Conservation (phyloP, 805 yeast genomes). For the Tetrapisispora fleetii region DNA sequence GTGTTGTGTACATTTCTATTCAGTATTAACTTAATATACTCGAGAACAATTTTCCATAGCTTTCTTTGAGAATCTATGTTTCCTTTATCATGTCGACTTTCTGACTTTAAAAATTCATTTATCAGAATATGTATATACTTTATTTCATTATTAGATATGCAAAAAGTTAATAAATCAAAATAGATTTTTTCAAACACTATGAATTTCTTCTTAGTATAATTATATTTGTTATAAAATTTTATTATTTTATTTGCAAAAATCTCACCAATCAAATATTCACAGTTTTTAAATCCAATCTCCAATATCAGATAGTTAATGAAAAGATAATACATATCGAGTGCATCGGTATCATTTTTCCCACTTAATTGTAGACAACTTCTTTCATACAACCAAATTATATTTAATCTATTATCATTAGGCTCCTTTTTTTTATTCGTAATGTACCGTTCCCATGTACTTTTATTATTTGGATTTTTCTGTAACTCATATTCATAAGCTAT, state of each 20-base stretch:
- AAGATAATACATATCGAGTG: slow-evolving; percentile 13
- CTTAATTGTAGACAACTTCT: slow-evolving; percentile 29
- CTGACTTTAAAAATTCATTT: slow-evolving; percentile 13
- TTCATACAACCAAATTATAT: slow-evolving; percentile 24
- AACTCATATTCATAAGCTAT: slow-evolving; percentile 40
- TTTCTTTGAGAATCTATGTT: slow-evolving; percentile 12
- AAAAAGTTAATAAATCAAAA: slow-evolving; percentile 42
- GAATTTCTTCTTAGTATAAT: neutral
- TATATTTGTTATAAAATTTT: neutral
- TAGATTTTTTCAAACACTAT: slow-evolving; percentile 38
- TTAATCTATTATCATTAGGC: slow-evolving; percentile 8
- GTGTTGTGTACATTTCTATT: neutral
- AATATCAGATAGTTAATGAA: slow-evolving; percentile 32
- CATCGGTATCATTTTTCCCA: slow-evolving; percentile 4
- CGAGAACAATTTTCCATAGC: slow-evolving; percentile 19
- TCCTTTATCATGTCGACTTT: neutral
- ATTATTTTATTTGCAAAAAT: neutral
- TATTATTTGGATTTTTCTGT: slow-evolving; percentile 26
- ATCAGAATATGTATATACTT: slow-evolving; percentile 23
- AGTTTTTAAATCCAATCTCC: neutral
- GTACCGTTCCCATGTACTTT: slow-evolving; percentile 40
- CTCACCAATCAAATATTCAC: neutral
- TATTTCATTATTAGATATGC: slow-evolving; percentile 31
- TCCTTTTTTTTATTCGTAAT: slow-evolving; percentile 15
- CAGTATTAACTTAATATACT: slow-evolving; percentile 13